A percentile compares a stretch with the other conserved stretches of the same genome.
These are phyloP conservation scores for Xylaria sp. DNA, from an alignment of 2,329 filamentous ascomycete genomes.

Conservation along the genomic window DNA sequence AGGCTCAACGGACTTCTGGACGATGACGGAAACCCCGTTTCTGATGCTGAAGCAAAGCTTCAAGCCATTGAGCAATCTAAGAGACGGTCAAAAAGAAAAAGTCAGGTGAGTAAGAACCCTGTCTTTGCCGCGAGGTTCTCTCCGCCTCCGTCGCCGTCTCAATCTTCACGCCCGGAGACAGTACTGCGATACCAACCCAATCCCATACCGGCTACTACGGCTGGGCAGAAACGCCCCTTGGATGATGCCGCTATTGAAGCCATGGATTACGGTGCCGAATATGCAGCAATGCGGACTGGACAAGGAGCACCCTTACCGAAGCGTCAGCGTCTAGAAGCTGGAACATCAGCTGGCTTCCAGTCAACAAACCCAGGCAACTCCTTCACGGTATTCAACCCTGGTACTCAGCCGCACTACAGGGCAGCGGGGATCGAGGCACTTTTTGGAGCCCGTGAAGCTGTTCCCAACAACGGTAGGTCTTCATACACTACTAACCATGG, in stretches of 20 bases:
- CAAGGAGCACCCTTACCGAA: not conserved
- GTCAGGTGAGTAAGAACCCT: not conserved
- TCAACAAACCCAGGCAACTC: too few relatives aligned
- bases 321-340: not conserved
- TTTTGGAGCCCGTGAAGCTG: not conserved
- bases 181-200: not conserved
- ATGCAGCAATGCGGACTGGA: not conserved
- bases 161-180: not conserved
- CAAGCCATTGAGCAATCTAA: not conserved
- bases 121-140: not conserved
- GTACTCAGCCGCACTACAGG: not conserved
- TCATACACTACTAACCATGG: not conserved
- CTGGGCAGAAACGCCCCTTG: not conserved
- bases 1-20: conserved; percentile 17
- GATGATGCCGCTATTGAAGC: not conserved
- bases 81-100: not conserved
- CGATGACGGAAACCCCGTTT: conserved; percentile 15
- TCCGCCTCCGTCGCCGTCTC: not conserved
- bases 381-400: not conserved
- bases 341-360: not conserved
- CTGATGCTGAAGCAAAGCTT: conserved; percentile 7
- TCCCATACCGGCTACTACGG: not conserved
- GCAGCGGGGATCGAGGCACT: not conserved
- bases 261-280: not conserved
- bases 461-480: not conserved